Percentiles rank a stretch among this genome's conserved stretches.
Conservation (phyloP, 169 alveolate species). For the Cystoisospora suis region DNA sequence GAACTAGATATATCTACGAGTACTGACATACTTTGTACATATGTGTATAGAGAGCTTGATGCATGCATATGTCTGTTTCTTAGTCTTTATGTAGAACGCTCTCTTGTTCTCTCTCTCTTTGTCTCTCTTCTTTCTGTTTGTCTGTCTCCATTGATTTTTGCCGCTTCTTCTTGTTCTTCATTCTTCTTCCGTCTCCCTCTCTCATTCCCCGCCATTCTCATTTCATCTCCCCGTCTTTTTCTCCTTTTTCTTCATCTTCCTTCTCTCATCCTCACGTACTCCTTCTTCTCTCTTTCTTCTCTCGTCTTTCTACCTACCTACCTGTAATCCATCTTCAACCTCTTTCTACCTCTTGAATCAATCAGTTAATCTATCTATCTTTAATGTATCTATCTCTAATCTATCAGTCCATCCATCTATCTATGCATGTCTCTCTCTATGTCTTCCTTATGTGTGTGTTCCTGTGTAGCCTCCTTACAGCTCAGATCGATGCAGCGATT, state of each 20-base stretch:
- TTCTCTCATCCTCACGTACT: background rate
- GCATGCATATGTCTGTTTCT: background rate
- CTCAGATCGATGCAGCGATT: constrained; percentile 90
- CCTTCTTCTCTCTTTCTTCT: background rate
- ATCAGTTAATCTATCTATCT: no score
- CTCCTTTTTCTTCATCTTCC: background rate
- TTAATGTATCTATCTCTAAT: no score
- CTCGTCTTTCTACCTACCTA: background rate
- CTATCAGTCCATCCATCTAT: background rate
- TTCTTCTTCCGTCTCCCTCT: background rate
- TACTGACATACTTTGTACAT: background rate
- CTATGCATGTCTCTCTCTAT: background rate
- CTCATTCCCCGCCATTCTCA: background rate
- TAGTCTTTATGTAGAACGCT: background rate
- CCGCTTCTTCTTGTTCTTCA: background rate
- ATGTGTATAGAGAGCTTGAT: background rate
- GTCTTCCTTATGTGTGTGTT: background rate
- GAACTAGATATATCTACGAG: background rate
- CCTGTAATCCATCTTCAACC: background rate
- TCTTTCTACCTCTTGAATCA: no score
- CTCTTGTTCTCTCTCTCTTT: background rate
- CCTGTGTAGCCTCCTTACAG: constrained; percentile 76
- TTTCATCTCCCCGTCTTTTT: background rate
- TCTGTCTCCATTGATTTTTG: background rate
- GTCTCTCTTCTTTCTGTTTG: background rate